Base-by-base conservation (phyloP, 257 asterid species). In the Fraxinus excelsior region DNA sequence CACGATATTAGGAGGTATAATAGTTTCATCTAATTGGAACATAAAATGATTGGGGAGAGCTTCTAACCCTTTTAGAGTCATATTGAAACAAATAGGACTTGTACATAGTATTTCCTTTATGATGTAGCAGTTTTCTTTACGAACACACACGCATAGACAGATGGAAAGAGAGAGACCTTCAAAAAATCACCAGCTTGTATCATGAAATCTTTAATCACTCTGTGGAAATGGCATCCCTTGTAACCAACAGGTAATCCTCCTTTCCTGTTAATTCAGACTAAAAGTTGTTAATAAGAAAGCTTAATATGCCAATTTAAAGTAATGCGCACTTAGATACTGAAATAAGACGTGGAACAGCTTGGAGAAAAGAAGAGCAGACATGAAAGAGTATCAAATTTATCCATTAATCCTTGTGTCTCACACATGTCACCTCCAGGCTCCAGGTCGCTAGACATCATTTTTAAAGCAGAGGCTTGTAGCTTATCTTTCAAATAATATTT, bases 191-290 rank as follows among this genome's bases (percentile, higher is more conserved):
- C 98, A 75, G 91, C 96, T 87, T 94, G 99, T 79, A 94, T 86
- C 99, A 94, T 94, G 75, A 94, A 94, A 84, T 94, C 99, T 89
- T 88, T 94, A 74, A 94, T 94, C 79, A 94, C 99, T 87, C 99
- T 84, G 82, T 92, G 99, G 79, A 94, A 90, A 84, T 90, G 97
- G 85, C 91, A 94, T 31, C 94, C 91, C 85, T 94, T 94, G 82
- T 86, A 94, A 64, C 99, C 97, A 67, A 92, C 88, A 53, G 99
- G 94, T 51, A 91, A 78, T 76, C 95, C 97, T 75, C 94, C 92
- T 90, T 92, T 94, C 90, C 97, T 94, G 87, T 69, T 65, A 79
- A 71, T 44, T 25, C 75, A 82, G 67, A 75, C 76, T 73, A 80
- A 75, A 75, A 79, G 69, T 84, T 40, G 67, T 60, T 58, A 66